Conservation (phyloP, 148 eudicot genomes). For the Talinum fruticosum region DNA sequence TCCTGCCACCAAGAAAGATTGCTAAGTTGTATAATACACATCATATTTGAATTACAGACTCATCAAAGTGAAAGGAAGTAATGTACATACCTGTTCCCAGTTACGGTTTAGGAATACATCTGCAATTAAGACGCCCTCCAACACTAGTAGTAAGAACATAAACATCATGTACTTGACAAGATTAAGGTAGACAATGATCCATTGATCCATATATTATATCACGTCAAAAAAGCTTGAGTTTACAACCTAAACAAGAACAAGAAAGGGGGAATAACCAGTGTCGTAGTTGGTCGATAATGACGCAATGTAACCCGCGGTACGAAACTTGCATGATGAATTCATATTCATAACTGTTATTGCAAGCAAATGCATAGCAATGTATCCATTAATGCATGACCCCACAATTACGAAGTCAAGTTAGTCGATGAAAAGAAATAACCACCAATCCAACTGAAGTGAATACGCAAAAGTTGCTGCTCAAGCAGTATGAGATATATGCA, state of each 20-base stretch:
- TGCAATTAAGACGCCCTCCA: constrained; percentile 67
- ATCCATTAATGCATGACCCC: not conserved
- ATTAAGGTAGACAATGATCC: constrained; percentile 43
- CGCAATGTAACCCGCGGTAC: not conserved
- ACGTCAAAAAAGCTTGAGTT: not conserved
- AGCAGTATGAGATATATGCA: not conserved
- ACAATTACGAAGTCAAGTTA: not conserved
- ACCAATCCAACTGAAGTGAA: not conserved
- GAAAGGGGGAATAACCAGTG: not conserved
- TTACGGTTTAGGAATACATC: constrained; percentile 66
- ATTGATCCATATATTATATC: not conserved
- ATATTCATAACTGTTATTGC: not conserved
- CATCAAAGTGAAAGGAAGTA: not conserved
- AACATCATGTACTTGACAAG: constrained; percentile 52
- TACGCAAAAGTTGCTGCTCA: not conserved
- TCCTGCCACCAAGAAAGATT: constrained; percentile 40
- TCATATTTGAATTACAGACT: not conserved
- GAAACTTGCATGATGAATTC: not conserved
- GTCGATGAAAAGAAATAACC: not conserved
- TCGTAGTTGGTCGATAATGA: not conserved
- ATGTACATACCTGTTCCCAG: constrained; percentile 67
- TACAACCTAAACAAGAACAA: not conserved
- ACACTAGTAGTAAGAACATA: constrained; percentile 57
- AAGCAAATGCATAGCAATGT: not conserved
- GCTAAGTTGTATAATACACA: not conserved